A percentile compares a stretch with the other conserved stretches of the same genome.
These are phyloP conservation scores for Ophiostoma piceae DNA, from an alignment of 2,329 filamentous ascomycete species.

Conservation along the genomic window DNA sequence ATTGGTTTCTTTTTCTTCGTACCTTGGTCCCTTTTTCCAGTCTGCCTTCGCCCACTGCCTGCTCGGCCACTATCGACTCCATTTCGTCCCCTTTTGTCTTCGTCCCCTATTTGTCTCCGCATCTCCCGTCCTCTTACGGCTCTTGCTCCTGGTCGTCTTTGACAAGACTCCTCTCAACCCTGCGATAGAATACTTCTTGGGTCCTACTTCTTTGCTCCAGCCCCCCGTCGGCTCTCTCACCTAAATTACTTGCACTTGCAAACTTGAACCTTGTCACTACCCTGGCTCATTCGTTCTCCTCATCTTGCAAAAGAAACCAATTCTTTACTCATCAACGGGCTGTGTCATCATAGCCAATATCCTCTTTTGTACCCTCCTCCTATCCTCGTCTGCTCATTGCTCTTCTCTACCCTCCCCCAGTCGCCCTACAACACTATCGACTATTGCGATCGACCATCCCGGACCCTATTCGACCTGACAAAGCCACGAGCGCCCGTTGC, in stretches of 20 bases:
- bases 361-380: neutral
- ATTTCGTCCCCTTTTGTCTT: constrained; percentile 6
- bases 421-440: neutral
- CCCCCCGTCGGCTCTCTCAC: neutral
- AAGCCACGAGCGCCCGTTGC: neutral
- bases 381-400: neutral
- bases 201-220: neutral
- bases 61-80: constrained; percentile 11
- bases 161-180: neutral
- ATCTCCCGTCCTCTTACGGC: constrained; percentile 2
- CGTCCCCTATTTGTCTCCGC: constrained; percentile 16
- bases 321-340: neutral
- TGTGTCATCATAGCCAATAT: neutral
- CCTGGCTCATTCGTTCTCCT: neutral
- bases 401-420: neutral
- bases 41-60: neutral
- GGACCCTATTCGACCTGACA: neutral
- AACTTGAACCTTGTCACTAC: constrained; percentile 3
- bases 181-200: neutral
- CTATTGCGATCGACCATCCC: constrained; percentile 19
- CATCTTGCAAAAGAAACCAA: neutral
- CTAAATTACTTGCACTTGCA: neutral
- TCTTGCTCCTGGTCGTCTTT: neutral
- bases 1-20: constrained; percentile 6
- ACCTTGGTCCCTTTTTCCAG: constrained; percentile 5